Base-by-base conservation (phyloP, 352 stramenopile species). In the Phytophthora syringae region DNA sequence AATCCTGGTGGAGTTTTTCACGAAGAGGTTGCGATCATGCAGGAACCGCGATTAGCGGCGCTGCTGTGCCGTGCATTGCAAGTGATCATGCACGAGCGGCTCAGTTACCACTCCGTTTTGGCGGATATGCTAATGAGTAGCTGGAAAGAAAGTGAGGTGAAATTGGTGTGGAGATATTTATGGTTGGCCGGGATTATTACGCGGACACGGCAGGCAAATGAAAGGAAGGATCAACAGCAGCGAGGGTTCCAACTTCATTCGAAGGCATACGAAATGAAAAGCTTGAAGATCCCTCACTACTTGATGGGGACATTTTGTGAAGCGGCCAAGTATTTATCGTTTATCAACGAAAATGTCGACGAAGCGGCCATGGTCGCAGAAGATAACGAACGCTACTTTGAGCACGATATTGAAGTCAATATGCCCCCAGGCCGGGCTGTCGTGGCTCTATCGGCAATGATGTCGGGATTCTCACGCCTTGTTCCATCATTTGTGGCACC, bases 81-180 rank as follows among this genome's bases (percentile, higher is more conserved):
- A 66, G 90, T 95, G 49, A 78, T 95, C 27, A 79, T 95, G 24
- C 85, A 95, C 32, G 84, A 92, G 5, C 76, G 76, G 27, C 67
- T 80, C 7, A 88, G 72, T 48, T 95, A 95, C 58, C 85, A 91
- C 59, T 80, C 88, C 0, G 64, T 82, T 2, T 64, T 95, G 11
- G 88, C 84, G 0, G 83, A 94, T 59, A 84, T 83, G 70, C 71
- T 95, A 6, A 87, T 94, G 44, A 86, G 68, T 42, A 77, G 67
- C 34, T 95, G 86, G 84, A 82, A 57, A 7, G 86, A 93, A 58
- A 70, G 59, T 20, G 88, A 95, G 49, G 82, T 93, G 25, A 92
- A 94, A 53, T 74, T 94, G 22, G 84, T 95, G 36, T 95, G 88
- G 88, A 69, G 88, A 11, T 95, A 93, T 57, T 61, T 95, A 36